Conservation (phyloP, 345 rosid genomes). For the Hevea brasiliensis region DNA sequence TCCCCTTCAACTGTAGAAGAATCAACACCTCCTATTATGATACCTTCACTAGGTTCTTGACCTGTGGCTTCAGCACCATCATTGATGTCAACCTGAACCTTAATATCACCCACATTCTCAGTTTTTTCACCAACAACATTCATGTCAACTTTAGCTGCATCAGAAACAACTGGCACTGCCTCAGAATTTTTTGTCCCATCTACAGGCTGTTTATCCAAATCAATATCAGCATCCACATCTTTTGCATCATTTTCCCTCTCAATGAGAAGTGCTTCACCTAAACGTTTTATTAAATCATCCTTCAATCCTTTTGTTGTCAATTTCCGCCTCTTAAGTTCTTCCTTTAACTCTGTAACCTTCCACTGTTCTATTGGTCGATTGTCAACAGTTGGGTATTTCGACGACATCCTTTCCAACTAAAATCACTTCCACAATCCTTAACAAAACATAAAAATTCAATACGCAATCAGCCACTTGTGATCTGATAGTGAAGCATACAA, state of each 20-base stretch:
- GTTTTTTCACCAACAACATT: constrained; percentile 17
- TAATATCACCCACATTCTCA: constrained; percentile 41
- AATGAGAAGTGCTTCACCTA: constrained; percentile 66
- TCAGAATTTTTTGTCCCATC: constrained; percentile 23
- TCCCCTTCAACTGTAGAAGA: constrained; percentile 30
- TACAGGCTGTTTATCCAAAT: constrained; percentile 21
- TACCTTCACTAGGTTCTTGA: constrained; percentile 25
- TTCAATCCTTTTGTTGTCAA: constrained; percentile 73
- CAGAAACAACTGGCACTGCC: constrained; percentile 27
- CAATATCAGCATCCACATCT: constrained; percentile 37
- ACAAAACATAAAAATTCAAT: constrained; percentile 12
- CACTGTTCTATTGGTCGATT: constrained; percentile 83
- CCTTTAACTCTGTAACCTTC: constrained; percentile 93
- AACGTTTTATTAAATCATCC: constrained; percentile 77
- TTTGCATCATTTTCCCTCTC: constrained; percentile 52
- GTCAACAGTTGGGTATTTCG: constrained; percentile 65
- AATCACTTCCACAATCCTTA: constrained; percentile 24
- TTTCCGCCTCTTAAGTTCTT: constrained; percentile 82
- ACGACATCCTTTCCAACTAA: constrained; percentile 57
- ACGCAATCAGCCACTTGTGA: not conserved
- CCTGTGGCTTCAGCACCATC: constrained; percentile 33
- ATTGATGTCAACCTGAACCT: constrained; percentile 44
- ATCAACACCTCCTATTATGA: constrained; percentile 7
- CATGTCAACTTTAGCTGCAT: constrained; percentile 20
- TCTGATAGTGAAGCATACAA: not conserved